Evolutionary conservation across 1,139 yeast genomes (phyloP).

Genomic region (Saccharomycopsis crataegensis): DNA sequence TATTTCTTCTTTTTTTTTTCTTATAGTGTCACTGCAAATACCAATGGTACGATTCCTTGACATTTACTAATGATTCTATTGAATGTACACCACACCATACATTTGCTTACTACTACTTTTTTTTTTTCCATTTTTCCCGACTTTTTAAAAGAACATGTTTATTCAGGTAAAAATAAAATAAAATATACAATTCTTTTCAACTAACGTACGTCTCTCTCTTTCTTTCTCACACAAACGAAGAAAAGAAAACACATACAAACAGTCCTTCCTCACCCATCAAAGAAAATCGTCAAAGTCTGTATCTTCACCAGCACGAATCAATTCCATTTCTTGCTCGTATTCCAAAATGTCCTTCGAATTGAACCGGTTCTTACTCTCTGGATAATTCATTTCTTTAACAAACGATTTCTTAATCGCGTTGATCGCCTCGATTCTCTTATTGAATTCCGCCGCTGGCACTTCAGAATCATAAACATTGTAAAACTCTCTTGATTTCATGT

Average conservation of each 20-base stretch:
- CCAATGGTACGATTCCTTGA: too few species aligned
- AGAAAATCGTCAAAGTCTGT: constrained; percentile 35
- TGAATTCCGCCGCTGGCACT: constrained; percentile 82
- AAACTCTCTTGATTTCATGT: constrained; percentile 83
- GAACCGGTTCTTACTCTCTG: constrained; percentile 35
- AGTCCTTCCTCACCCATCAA: neutral
- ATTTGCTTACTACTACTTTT: neutral
- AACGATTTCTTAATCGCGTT: constrained; percentile 86
- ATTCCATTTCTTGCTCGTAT: constrained; percentile 43
- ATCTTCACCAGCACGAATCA: constrained; percentile 46
- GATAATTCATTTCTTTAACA: constrained; percentile 94
- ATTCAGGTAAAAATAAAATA: too few species aligned
- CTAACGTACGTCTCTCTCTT: too few species aligned
- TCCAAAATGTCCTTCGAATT: constrained; percentile 40
- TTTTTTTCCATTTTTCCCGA: neutral
- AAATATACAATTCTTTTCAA: too few species aligned
- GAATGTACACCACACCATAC: neutral
- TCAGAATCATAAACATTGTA: constrained; percentile 81
- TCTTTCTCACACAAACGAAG: too few species aligned
- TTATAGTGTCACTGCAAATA: too few species aligned
- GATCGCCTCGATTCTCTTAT: constrained; percentile 90
- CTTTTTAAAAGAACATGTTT: too few species aligned
- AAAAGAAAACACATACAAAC: too few species aligned
- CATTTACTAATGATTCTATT: too few species aligned
- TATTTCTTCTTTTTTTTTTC: too few species aligned